Conservation (phyloP, 768 basidiomycete genomes). For the Chalciporus chontae region DNA sequence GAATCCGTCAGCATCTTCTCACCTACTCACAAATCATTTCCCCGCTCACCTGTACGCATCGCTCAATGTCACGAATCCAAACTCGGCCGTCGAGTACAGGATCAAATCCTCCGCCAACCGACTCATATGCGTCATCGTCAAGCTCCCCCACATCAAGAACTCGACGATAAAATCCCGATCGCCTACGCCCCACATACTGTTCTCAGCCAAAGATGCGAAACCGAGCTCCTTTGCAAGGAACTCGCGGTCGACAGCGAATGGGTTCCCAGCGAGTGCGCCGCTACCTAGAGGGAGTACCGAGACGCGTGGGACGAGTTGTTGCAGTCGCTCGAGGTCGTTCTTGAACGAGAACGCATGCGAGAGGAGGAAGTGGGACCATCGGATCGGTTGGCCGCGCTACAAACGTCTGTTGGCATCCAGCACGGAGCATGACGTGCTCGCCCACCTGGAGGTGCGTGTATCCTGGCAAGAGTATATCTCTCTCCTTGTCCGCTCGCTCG, state of each 20-base stretch:
- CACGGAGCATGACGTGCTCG: conserved; percentile 1
- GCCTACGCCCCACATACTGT: conserved; percentile 94
- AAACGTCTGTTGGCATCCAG: background rate
- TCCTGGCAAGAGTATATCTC: conserved; percentile 86
- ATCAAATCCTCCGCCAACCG: conserved; percentile 95
- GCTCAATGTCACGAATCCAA: conserved; percentile 92
- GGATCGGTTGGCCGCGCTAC: conserved; percentile 95
- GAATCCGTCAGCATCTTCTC: background rate
- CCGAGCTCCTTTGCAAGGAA: conserved; percentile 89
- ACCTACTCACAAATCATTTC: background rate
- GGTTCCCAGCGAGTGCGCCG: conserved; percentile 95
- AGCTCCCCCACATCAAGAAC: conserved; percentile 93
- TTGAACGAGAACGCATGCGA: conserved; percentile 93
- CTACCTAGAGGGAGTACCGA: conserved; percentile 92
- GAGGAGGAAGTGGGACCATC: conserved; percentile 96
- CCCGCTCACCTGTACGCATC: conserved; percentile 88
- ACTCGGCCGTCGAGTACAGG: conserved; percentile 95
- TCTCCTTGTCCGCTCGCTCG: conserved; percentile 91
- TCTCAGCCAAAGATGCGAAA: conserved; percentile 85
- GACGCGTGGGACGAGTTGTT: conserved; percentile 81
- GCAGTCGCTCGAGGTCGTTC: conserved; percentile 83
- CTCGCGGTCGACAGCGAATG: conserved; percentile 90
- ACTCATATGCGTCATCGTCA: conserved; percentile 92
- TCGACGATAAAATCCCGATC: conserved; percentile 98
- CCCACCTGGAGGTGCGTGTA: conserved; percentile 95